Base-by-base conservation (phyloP, 2,329 filamentous ascomycete genomes). In the Diaporthe citriasiana region DNA sequence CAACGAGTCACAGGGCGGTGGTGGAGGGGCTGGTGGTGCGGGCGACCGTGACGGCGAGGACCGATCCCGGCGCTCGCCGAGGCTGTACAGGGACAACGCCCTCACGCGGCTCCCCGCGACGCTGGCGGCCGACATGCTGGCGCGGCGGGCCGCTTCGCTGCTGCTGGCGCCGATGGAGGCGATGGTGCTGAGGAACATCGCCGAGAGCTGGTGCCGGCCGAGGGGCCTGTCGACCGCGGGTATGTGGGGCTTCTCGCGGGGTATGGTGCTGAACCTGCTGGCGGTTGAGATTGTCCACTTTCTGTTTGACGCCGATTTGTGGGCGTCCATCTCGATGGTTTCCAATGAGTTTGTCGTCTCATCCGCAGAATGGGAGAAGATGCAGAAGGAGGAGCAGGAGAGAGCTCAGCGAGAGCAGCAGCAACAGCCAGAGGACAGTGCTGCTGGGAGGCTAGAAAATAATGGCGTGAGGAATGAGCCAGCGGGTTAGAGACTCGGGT, bases 21-120 rank as follows among this genome's bases (percentile, higher is more conserved):
- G 56, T 15, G 33, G 33, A 15, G 72, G 42, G 15, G 40, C 33
- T 22, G 55, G 47, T 12, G 47, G 69, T 38, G 55, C 35, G 2
- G 69, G 69, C 4, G 68, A 63, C 33, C 73, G 73, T 6, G 60
- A 72, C 45, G 70, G 69, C 60, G 69, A 72, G 12, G 66, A 75
- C 30, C 42, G 56, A 4, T 75, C 45, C 73, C 51, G 65, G n/a
- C 75, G 40, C 73, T n/a, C 56, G 17, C 38, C 42, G 4, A 72
- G 71, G 22, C 22, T 76, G 59, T 82, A 77, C 78, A 80, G 78
- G 73, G 81, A 79, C 74, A 90, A 86, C 8, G 80, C 85, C 57
- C 83, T 91, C 17, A 89, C 88, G 0, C 84, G 83, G 51, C 82
- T 90, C 1, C 88, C 89, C 9, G 84, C 86, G 0, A 75, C 80